Conservation (phyloP, 2,329 filamentous ascomycete genomes). For the Allantophomopsis cytisporea region DNA sequence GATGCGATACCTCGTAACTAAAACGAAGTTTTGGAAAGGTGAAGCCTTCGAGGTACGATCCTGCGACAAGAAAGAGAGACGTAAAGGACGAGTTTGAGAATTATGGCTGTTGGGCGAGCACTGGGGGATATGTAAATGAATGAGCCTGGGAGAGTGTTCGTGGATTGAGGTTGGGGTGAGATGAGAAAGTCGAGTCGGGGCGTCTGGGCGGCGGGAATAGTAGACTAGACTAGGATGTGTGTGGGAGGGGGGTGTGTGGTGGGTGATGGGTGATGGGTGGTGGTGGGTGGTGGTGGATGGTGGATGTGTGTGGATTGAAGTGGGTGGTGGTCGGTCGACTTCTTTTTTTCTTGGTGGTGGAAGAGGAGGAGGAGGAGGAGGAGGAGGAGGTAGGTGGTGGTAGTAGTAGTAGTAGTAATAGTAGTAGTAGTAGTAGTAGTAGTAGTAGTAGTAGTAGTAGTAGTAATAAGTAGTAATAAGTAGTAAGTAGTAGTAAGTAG, state of each 20-base stretch:
- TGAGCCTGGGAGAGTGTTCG: conserved; percentile 12
- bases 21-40: conserved; percentile 1
- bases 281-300: background rate
- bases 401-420: too few relatives aligned
- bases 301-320: background rate
- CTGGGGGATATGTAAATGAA: background rate
- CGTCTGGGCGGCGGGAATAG: background rate
- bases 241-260: background rate
- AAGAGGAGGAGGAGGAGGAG: too few relatives aligned
- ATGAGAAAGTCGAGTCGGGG: background rate
- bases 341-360: too few relatives aligned
- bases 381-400: too few relatives aligned
- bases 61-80: conserved; percentile 20
- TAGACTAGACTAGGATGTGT: background rate
- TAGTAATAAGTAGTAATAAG: background rate
- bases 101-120: conserved; percentile 11
- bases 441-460: too few relatives aligned
- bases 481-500: too few relatives aligned
- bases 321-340: background rate
- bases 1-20: too few relatives aligned
- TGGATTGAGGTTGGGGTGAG: background rate
- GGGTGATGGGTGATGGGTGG: background rate
- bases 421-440: too few relatives aligned
- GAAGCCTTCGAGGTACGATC: conserved; percentile 16
- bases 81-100: conserved; percentile 15